These are phyloP conservation scores for Penicillium turbatum DNA, from an alignment of 495 filamentous ascomycete genomes.

Conservation along the genomic window DNA sequence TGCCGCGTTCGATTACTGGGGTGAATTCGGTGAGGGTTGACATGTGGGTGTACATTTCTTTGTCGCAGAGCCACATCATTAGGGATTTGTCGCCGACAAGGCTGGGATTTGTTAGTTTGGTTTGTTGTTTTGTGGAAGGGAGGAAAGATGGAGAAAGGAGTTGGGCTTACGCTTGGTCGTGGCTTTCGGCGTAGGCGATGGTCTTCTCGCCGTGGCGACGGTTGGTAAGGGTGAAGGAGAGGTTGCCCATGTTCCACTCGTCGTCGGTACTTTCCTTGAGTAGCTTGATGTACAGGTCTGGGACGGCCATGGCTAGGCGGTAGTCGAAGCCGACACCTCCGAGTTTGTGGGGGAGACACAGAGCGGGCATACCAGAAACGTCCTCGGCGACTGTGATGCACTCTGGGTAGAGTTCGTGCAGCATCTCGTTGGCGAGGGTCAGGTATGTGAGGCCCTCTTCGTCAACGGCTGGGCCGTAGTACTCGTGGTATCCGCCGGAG, in stretches of 20 bases:
- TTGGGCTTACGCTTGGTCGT: constrained; percentile 91
- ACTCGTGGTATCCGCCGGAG: constrained; percentile 97
- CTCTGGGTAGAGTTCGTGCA: constrained; percentile 81
- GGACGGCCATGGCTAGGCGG: constrained; percentile 94
- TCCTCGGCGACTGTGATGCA: constrained; percentile 92
- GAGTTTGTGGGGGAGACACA: constrained; percentile 78
- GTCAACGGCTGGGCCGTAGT: constrained; percentile 89
- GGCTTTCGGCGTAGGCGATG: constrained; percentile 94
- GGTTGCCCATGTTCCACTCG: constrained; percentile 87
- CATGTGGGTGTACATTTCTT: constrained; percentile 97
- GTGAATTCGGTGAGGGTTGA: constrained; percentile 78
- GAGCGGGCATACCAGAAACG: constrained; percentile 94
- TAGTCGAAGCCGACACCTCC: constrained; percentile 97
- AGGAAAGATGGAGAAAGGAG: too few relatives aligned
- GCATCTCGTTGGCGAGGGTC: constrained; percentile 94
- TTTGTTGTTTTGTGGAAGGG: background rate
- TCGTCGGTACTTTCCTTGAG: constrained; percentile 89
- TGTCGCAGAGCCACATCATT: constrained; percentile 97
- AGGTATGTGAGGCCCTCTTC: constrained; percentile 94
- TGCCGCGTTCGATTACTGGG: constrained; percentile 83
- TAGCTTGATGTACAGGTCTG: constrained; percentile 98
- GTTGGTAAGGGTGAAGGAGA: constrained; percentile 85
- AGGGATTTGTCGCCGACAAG: constrained; percentile 95
- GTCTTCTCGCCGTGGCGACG: constrained; percentile 95
- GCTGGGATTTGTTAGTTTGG: constrained; percentile 47